Base-by-base conservation (phyloP, 805 yeast genomes). In the Ogataea methylovora region DNA sequence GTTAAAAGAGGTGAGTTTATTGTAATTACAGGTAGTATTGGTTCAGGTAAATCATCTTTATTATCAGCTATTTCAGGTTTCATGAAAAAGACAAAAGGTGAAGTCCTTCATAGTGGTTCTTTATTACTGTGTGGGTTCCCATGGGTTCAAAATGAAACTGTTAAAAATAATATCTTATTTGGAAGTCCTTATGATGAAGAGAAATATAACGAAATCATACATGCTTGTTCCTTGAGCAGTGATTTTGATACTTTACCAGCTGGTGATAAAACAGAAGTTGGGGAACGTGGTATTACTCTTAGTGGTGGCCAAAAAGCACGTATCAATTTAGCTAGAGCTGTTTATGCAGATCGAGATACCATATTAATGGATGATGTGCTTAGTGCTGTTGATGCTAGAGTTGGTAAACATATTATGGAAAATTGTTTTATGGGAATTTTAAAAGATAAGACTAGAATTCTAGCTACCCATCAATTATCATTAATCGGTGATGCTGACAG, bases 221-320 rank as follows among this genome's bases (percentile, higher is more conserved):
- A 65, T 25, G 76, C 79, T 3, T 84, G 94, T 59, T 76, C 87
- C 0, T 58, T 84, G 36, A 65, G 66, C 29, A 73, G 72, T 34
- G 95, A 84, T 54, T 63, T 84, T 41, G 73, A 71, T 4, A 64
- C 73, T 29, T 58, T 85, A 21, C 84, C 84, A 9, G 85, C 79
- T n/a, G 90, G 90, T 26, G 94, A 85, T 50, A 48, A 53, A 33
- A 83, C 94, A 1, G 84, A 81, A 54, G 82, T 84, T 45, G 95
- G 94, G 41, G 94, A 84, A 54, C 68, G 85, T 50, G 95, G 94
- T 44, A 79, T 84, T 33, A 83, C 88, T 2, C 57, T 84, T 24
- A 80, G 90, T 4, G 95, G 95, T 39, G 95, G 95, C 32, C 95
- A 84, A 55, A 84, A 84, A 63, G 90, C 94, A 1, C 69, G 94